Evolutionary conservation across 2,329 filamentous ascomycete genomes (phyloP).

Genomic region (Fusarium domesticum): DNA sequence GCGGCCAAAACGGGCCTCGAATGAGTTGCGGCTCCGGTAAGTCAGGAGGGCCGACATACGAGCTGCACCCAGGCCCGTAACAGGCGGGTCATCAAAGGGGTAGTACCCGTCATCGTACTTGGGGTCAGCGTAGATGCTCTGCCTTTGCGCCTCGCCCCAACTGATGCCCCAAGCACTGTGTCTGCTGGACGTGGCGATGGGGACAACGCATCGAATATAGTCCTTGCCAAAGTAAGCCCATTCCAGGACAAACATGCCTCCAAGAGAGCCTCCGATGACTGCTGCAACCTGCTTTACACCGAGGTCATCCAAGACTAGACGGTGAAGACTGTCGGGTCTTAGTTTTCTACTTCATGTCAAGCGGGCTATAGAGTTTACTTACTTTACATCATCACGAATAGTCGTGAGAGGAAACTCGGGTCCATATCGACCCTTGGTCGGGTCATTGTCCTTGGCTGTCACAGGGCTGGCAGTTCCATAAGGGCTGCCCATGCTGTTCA

Average conservation of each 20-base stretch:
- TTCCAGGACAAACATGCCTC: constrained; percentile 86
- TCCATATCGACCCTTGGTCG: constrained; percentile 73
- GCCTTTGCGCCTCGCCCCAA: constrained; percentile 84
- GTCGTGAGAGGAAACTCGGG: constrained; percentile 96
- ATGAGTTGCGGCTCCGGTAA: constrained; percentile 94
- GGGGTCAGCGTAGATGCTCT: constrained; percentile 95
- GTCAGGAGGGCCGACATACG: constrained; percentile 96
- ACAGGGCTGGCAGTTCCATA: constrained; percentile 87
- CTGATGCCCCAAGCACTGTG: constrained; percentile 90
- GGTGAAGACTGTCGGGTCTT: constrained; percentile 61
- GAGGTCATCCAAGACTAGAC: constrained; percentile 73
- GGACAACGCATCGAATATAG: constrained; percentile 76
- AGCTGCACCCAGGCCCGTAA: constrained; percentile 83
- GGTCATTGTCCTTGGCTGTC: constrained; percentile 80
- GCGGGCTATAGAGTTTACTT: constrained; percentile 25
- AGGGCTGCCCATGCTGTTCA: constrained; percentile 81
- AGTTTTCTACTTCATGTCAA: constrained; percentile 5
- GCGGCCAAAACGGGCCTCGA: constrained; percentile 90
- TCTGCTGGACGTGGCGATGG: constrained; percentile 79
- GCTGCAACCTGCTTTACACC: constrained; percentile 75
- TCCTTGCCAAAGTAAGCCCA: constrained; percentile 88
- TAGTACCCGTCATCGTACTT: constrained; percentile 99
- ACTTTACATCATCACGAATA: constrained; percentile 93
- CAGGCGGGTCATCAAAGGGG: constrained; percentile 77
- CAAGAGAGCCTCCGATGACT: constrained; percentile 80